These are phyloP conservation scores for Epichloe amarillans DNA, from an alignment of 2,329 filamentous ascomycete genomes.

Conservation along the genomic window DNA sequence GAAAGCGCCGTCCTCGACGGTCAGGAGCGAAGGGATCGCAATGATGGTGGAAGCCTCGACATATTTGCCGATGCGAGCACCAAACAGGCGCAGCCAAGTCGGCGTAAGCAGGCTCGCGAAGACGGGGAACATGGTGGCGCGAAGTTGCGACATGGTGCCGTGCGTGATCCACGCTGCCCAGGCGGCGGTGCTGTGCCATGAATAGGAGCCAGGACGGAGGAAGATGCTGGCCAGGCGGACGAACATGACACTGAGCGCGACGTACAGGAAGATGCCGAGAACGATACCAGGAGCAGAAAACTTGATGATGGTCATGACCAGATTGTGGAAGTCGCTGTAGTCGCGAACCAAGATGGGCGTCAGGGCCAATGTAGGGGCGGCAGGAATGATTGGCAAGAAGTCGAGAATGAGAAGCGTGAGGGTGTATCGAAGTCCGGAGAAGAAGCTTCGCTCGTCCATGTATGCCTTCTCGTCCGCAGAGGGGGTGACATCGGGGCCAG, in stretches of 20 bases:
- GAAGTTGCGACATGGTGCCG: conserved; percentile 7
- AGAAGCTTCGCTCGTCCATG: neutral
- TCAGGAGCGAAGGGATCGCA: conserved; percentile 9
- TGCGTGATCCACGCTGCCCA: conserved; percentile 11
- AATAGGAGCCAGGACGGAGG: conserved; percentile 9
- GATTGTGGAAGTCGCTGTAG: conserved; percentile 5
- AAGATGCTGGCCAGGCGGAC: conserved; percentile 6
- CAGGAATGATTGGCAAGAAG: conserved; percentile 5
- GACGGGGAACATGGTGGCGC: conserved; percentile 8
- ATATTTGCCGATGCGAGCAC: conserved; percentile 8
- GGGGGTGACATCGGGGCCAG: conserved; percentile 1
- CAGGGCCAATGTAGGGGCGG: conserved; percentile 6
- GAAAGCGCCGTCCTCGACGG: conserved; percentile 10
- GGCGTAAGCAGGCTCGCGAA: conserved; percentile 12
- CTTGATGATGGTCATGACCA: conserved; percentile 4
- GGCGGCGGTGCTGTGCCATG: conserved; percentile 10
- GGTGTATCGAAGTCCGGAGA: conserved; percentile 6
- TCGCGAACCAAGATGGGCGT: conserved; percentile 7
- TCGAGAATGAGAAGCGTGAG: conserved; percentile 7
- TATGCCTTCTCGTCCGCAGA: neutral
- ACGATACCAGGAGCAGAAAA: conserved; percentile 5
- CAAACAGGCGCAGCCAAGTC: conserved; percentile 8
- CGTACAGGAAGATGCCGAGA: conserved; percentile 6
- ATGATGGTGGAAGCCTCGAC: conserved; percentile 11
- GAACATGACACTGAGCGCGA: neutral